Evolutionary conservation across 768 basidiomycete species (phyloP).

Genomic region (Termitomyces sp.): DNA sequence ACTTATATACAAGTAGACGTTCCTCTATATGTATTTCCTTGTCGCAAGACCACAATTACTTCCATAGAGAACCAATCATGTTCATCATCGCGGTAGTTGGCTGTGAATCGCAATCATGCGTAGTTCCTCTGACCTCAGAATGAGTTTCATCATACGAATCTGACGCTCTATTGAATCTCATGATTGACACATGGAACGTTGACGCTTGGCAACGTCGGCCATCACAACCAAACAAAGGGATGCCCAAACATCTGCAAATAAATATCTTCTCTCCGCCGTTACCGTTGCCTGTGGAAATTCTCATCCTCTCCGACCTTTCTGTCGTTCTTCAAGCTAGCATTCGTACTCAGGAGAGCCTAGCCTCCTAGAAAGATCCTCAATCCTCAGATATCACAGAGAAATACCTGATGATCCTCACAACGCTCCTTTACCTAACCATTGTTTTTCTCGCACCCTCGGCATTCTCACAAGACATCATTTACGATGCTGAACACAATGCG

Average conservation of each 20-base stretch:
- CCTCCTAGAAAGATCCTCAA: neutral
- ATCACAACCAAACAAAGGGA: slow-evolving; percentile 7
- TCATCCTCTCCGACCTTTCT: slow-evolving; percentile 7
- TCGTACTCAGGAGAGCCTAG: slow-evolving; percentile 4
- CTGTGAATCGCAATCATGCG: neutral
- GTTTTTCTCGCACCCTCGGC: slow-evolving; percentile 30
- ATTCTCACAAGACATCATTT: slow-evolving; percentile 34
- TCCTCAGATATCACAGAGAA: slow-evolving; percentile 10
- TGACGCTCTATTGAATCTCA: neutral
- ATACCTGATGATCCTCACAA: slow-evolving; percentile 34
- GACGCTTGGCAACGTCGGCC: neutral
- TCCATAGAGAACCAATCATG: neutral
- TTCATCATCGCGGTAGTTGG: neutral
- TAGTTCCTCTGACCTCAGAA: neutral
- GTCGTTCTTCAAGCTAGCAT: slow-evolving; percentile 10
- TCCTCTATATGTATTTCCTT: neutral
- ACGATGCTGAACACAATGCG: slow-evolving; percentile 51
- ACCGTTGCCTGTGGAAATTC: slow-evolving; percentile 15
- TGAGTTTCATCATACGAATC: neutral
- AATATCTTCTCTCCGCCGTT: slow-evolving; percentile 6
- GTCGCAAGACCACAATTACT: neutral
- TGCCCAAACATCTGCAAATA: slow-evolving; percentile 17
- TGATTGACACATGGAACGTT: neutral
- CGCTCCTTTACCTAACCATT: slow-evolving; percentile 33
- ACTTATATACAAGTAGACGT: slow-evolving; percentile 4